Conservation (phyloP, 805 yeast genomes). For the Pichia paraexigua region DNA sequence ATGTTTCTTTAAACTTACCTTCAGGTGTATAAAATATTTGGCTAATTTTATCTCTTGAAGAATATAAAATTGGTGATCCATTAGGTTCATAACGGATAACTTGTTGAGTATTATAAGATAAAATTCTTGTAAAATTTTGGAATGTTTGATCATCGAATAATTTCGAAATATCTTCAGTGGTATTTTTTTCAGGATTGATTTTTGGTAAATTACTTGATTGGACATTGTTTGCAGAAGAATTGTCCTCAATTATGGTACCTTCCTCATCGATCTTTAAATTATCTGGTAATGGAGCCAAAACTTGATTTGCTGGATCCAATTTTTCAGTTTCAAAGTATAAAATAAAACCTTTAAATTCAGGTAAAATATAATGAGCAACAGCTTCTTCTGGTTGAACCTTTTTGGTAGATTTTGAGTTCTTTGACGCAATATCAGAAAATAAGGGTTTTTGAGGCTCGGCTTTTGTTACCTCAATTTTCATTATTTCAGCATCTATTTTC, state of each 20-base stretch:
- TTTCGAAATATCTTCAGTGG: conserved; percentile 39
- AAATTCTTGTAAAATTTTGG: conserved; percentile 66
- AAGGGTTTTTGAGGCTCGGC: background rate
- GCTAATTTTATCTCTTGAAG: conserved; percentile 50
- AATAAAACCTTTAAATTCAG: conserved; percentile 57
- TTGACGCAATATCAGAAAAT: conserved; percentile 3
- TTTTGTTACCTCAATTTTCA: background rate
- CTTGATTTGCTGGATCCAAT: conserved; percentile 42
- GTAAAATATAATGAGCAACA: conserved; percentile 24
- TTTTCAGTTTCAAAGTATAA: conserved; percentile 68
- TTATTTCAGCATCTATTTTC: background rate
- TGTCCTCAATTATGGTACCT: conserved; percentile 9
- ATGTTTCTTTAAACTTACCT: conserved; percentile 16
- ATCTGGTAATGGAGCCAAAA: conserved; percentile 39
- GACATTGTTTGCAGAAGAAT: conserved; percentile 1
- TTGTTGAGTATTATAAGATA: conserved; percentile 79
- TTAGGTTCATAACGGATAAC: conserved; percentile 78
- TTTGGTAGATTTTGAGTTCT: background rate
- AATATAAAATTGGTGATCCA: conserved; percentile 70
- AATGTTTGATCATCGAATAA: conserved; percentile 70
- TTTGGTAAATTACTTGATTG: conserved; percentile 16
- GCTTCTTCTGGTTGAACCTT: background rate
- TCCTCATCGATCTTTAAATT: conserved; percentile 11
- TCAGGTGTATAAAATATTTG: conserved; percentile 30
- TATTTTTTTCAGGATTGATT: conserved; percentile 9